Conservation (phyloP, 1,284 basidiomycete genomes). For the Agaricales sp. region DNA sequence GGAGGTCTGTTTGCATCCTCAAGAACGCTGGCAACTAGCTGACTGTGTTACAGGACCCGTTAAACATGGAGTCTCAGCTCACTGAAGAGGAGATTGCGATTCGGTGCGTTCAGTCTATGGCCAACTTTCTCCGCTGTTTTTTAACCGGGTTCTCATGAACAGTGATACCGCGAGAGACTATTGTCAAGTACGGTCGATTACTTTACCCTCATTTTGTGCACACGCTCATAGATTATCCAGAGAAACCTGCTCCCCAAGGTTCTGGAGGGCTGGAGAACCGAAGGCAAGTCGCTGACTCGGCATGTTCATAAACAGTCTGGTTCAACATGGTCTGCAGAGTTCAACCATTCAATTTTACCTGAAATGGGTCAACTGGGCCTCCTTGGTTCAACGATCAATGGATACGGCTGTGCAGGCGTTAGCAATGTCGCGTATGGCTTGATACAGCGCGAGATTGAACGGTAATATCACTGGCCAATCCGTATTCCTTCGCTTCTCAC, state of each 20-base stretch:
- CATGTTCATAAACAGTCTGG: slow-evolving; percentile 1
- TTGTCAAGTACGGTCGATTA: slow-evolving; percentile 49
- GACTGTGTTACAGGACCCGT: slow-evolving; percentile 48
- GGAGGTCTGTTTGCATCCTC: slow-evolving; percentile 35
- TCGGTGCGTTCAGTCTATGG: slow-evolving; percentile 45
- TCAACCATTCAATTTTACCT: slow-evolving; percentile 68
- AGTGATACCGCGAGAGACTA: slow-evolving; percentile 82
- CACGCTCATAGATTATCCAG: slow-evolving; percentile 24
- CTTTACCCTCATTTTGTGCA: neutral
- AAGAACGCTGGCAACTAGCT: neutral
- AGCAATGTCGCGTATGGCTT: slow-evolving; percentile 89
- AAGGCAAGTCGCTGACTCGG: slow-evolving; percentile 39
- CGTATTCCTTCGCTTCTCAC: slow-evolving; percentile 1
- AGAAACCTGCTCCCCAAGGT: slow-evolving; percentile 81
- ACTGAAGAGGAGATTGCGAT: slow-evolving; percentile 90
- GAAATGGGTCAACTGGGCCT: slow-evolving; percentile 94
- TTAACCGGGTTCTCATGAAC: neutral
- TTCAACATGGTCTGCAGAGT: slow-evolving; percentile 37
- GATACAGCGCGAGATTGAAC: slow-evolving; percentile 88
- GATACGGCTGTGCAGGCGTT: slow-evolving; percentile 93
- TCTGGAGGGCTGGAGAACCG: slow-evolving; percentile 79
- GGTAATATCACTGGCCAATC: slow-evolving; percentile 38
- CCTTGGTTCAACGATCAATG: slow-evolving; percentile 85
- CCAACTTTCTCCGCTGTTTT: neutral
- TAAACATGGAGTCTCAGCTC: slow-evolving; percentile 67